phyloP scores from a whole-genome alignment of 495 filamentous ascomycete genomes.

The Penicillium crystallinum region DNA sequence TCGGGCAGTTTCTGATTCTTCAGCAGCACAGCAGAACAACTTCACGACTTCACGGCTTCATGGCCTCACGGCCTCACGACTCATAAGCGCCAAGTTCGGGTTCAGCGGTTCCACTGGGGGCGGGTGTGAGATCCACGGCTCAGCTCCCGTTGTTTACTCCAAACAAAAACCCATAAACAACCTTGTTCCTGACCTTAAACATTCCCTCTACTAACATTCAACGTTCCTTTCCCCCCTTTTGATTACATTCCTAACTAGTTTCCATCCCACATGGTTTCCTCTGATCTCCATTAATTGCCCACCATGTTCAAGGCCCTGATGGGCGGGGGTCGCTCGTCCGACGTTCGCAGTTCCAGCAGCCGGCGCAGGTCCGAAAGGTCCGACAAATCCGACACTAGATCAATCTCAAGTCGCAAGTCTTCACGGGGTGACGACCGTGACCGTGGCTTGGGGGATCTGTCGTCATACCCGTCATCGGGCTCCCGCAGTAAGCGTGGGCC shows the following conservation, averaged over 20 bases:
- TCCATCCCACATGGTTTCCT: constrained; percentile 30
- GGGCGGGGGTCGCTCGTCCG: constrained; percentile 40
- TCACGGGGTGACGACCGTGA: constrained; percentile 54
- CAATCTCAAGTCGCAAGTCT: constrained; percentile 38
- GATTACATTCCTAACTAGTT: constrained; percentile 16
- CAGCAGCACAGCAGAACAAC: no score
- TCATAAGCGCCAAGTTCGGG: constrained; percentile 10
- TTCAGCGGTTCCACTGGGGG: not conserved
- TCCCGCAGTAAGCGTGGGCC: constrained; percentile 34
- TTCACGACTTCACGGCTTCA: no score
- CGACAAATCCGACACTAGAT: constrained; percentile 28
- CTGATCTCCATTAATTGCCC: constrained; percentile 28
- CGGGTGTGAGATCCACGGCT: constrained; percentile 34
- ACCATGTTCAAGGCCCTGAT: constrained; percentile 45
- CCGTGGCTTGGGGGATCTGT: constrained; percentile 40
- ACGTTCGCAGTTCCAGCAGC: constrained; percentile 33
- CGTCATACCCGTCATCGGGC: constrained; percentile 31
- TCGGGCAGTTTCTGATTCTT: no score
- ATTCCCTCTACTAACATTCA: constrained; percentile 4
- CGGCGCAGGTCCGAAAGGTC: constrained; percentile 32
- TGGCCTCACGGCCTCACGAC: no score
- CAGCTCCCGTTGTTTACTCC: constrained; percentile 35
- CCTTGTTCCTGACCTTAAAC: not conserved
- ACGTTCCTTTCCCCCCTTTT: constrained; percentile 2
- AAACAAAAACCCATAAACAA: constrained; percentile 31